A percentile compares a stretch with the other conserved stretches of the same genome.
Conservation (phyloP, 2,329 filamentous ascomycete genomes). For the Nigrograna mackinnonii region DNA sequence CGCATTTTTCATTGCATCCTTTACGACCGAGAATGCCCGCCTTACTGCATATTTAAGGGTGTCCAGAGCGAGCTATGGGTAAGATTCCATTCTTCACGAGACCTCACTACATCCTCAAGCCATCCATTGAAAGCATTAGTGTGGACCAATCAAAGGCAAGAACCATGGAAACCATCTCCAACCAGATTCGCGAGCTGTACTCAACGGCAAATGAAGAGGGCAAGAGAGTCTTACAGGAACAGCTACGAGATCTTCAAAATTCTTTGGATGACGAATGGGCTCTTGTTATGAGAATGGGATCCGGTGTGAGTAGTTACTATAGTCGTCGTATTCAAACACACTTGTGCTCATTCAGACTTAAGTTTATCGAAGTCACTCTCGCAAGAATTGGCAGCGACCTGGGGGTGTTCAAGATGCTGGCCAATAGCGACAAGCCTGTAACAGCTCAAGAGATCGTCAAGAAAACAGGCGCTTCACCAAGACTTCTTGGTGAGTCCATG, state of each 20-base stretch:
- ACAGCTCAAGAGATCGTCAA: constrained; percentile 19
- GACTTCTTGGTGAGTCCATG: constrained; percentile 22
- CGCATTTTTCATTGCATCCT: no score
- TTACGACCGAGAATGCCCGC: no score
- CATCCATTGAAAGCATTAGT: neutral
- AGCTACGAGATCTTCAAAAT: constrained; percentile 26
- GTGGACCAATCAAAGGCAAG: no score
- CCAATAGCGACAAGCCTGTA: constrained; percentile 8
- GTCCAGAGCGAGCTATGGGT: no score
- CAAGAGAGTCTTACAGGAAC: constrained; percentile 23
- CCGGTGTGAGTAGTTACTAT: constrained; percentile 16
- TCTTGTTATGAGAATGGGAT: constrained; percentile 16
- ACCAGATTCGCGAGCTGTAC: constrained; percentile 23
- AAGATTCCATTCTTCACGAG: neutral
- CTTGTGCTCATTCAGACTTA: no score
- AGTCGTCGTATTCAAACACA: no score
- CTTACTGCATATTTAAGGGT: no score
- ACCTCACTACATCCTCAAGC: neutral
- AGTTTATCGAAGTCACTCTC: constrained; percentile 24
- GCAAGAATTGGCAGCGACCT: constrained; percentile 24
- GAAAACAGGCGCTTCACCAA: constrained; percentile 24
- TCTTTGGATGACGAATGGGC: constrained; percentile 30
- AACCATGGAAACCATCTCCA: constrained; percentile 26
- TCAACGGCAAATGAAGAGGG: constrained; percentile 17
- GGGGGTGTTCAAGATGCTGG: constrained; percentile 19